A percentile compares a stretch with the other conserved stretches of the same genome.
phyloP scores from a whole-genome alignment of 2,329 filamentous ascomycete species.

The Penicillium sp. region DNA sequence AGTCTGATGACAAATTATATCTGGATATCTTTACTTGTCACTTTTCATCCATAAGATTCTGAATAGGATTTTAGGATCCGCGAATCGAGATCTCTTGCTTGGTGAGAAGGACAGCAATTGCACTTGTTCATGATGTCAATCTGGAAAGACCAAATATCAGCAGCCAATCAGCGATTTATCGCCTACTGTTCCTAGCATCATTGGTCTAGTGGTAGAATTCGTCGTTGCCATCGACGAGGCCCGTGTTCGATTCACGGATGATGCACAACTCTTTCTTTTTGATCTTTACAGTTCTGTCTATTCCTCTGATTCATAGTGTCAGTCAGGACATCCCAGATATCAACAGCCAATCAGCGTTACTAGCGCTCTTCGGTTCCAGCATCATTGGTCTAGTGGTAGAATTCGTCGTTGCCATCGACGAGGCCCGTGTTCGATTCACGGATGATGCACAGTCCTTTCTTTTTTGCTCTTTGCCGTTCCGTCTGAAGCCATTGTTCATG shows the following conservation, averaged over 20 bases:
- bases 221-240: slow-evolving; percentile 52
- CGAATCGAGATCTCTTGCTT: no score
- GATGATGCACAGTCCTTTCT: slow-evolving; percentile 41
- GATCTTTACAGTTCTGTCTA: no score
- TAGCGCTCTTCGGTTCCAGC: slow-evolving; percentile 20
- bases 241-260: slow-evolving; percentile 54
- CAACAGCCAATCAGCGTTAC: neutral
- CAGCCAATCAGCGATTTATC: slow-evolving; percentile 2
- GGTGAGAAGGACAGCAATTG: no score
- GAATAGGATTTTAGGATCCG: no score
- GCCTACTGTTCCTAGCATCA: slow-evolving; percentile 34
- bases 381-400: slow-evolving; percentile 52
- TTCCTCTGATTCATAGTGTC: neutral
- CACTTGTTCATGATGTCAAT: neutral
- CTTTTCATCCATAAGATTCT: no score
- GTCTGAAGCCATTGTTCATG: neutral
- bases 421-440: slow-evolving; percentile 54
- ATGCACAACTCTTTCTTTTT: slow-evolving; percentile 32
- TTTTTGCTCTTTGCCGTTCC: neutral
- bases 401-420: slow-evolving; percentile 52
- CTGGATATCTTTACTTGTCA: no score
- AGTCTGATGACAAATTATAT: no score
- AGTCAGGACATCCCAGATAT: neutral
- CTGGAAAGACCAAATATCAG: neutral
- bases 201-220: slow-evolving; percentile 53